Percentiles rank a stretch among this genome's conserved stretches.
These are phyloP conservation scores for Chamaenerion angustifolium DNA, from an alignment of 345 rosid genomes.

Conservation along the genomic window DNA sequence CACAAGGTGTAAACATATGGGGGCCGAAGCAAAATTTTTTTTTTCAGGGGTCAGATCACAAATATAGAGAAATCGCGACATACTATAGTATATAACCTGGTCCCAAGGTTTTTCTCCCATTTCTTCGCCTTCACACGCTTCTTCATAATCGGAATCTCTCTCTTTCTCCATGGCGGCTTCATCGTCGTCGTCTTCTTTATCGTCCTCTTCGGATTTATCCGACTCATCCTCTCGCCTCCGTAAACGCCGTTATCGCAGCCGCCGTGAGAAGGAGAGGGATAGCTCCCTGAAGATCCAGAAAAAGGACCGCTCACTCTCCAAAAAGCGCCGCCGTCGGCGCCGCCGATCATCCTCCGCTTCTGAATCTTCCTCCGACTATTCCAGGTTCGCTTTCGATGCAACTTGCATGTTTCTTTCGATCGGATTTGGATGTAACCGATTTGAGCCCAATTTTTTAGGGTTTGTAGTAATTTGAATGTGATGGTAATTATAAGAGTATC, in stretches of 20 bases:
- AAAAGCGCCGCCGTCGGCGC: slow-evolving; percentile 47
- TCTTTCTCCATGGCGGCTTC: slow-evolving; percentile 48
- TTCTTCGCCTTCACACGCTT: neutral
- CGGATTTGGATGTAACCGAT: neutral
- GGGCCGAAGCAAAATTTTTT: too few relatives aligned
- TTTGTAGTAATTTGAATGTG: too few relatives aligned
- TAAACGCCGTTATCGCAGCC: slow-evolving; percentile 32
- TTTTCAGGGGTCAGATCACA: neutral
- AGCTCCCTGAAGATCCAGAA: slow-evolving; percentile 65
- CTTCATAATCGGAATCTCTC: neutral
- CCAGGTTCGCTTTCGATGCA: slow-evolving; percentile 27
- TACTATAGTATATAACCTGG: too few relatives aligned
- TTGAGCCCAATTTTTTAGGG: too few relatives aligned
- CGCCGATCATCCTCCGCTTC: slow-evolving; percentile 27
- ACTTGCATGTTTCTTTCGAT: neutral
- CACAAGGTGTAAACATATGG: too few relatives aligned
- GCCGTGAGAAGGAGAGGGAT: slow-evolving; percentile 11
- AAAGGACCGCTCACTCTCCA: slow-evolving; percentile 38
- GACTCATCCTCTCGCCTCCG: slow-evolving; percentile 34
- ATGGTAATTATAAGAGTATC: too few relatives aligned
- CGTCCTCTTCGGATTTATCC: slow-evolving; percentile 36
- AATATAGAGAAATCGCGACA: neutral
- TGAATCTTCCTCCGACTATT: slow-evolving; percentile 24
- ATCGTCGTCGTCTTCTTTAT: slow-evolving; percentile 26
- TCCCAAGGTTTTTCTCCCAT: neutral